Conservation (phyloP, 2,329 filamentous ascomycete genomes). For the Uncinocarpus reesii region DNA sequence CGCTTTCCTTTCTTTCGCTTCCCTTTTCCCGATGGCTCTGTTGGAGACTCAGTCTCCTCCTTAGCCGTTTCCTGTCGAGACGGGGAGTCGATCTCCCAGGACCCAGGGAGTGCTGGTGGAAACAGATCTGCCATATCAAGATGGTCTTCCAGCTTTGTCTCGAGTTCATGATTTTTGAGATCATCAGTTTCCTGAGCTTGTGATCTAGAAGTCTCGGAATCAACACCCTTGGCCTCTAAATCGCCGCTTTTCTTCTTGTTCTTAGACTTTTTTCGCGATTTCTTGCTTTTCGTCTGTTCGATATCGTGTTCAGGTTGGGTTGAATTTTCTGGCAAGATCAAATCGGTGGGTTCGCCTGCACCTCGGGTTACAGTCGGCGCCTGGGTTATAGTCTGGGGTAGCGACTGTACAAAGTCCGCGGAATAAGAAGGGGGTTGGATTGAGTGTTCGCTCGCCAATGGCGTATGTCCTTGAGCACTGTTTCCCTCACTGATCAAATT, state of each 20-base stretch:
- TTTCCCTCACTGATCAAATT: neutral
- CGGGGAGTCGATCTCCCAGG: neutral
- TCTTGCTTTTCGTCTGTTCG: slow-evolving; percentile 7
- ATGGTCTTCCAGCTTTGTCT: neutral
- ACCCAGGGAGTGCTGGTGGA: neutral
- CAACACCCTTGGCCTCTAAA: neutral
- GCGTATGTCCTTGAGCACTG: neutral
- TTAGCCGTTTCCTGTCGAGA: neutral
- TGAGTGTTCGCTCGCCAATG: neutral
- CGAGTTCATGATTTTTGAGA: neutral
- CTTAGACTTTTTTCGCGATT: slow-evolving; percentile 17
- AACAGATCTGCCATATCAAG: neutral
- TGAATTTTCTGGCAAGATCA: no score
- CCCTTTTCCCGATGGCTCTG: neutral
- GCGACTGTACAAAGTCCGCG: neutral
- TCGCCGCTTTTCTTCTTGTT: slow-evolving; percentile 14
- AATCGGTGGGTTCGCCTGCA: neutral
- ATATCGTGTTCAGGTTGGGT: slow-evolving; percentile 5
- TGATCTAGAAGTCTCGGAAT: neutral
- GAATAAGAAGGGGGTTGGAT: neutral
- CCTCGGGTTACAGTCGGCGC: neutral
- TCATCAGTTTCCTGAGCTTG: neutral
- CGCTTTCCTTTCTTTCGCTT: neutral
- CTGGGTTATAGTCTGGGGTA: neutral
- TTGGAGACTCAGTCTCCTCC: neutral